Evolutionary conservation across 371 early-diverging fungal genomes (phyloP), one percentile per base, ranked within the genome.

Genomic region (Circinella umbellata): DNA sequence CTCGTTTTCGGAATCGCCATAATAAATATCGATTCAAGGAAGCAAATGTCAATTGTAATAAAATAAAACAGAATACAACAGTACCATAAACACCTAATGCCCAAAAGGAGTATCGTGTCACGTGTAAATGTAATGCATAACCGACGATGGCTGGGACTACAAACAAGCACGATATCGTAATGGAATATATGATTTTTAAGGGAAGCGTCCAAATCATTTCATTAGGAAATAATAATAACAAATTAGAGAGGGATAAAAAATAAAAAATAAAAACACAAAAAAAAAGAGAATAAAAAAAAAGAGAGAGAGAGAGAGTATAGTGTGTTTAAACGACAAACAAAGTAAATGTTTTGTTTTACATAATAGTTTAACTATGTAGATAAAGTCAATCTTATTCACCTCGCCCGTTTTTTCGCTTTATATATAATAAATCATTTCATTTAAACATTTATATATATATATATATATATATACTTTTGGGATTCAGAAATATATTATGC

Each of bases 131-230:
- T 1, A 80, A 38, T 27, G 77, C 79, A 63, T 84, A 84, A 13
- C 84, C 84, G 9, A 84, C 63, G 47, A 84, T 67, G 46, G 84
- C 84, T 6, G 84, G 84, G 4, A 80, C 69, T 0, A 81, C 79
- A 72, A 84, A 84, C 18, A 81, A 60, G 57, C 77, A 72, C 35
- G 84, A 84, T 27, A 84, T 67, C 10, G 61, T 65, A 6, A 77
- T 61, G 4, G 84, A 84, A 67, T 84, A 84, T 3, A 79, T 20
- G 60, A 84, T 66, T 60, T 81, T 84, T 18, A 81, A 61, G 9
- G 83, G 81, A 17, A 76, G 42, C 63, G 81, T 75, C 81, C 84
- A 83, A n/a, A 48, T 48, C 71, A 72, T 73, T 48, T 37, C 35
- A 38, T 9, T 18, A 39, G 36, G 38, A 37, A 39, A 35, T 18